Percentiles rank a stretch among this genome's conserved stretches.
These are phyloP conservation scores for Chondrostereum purpureum DNA, from an alignment of 1,284 basidiomycete genomes.

Conservation along the genomic window DNA sequence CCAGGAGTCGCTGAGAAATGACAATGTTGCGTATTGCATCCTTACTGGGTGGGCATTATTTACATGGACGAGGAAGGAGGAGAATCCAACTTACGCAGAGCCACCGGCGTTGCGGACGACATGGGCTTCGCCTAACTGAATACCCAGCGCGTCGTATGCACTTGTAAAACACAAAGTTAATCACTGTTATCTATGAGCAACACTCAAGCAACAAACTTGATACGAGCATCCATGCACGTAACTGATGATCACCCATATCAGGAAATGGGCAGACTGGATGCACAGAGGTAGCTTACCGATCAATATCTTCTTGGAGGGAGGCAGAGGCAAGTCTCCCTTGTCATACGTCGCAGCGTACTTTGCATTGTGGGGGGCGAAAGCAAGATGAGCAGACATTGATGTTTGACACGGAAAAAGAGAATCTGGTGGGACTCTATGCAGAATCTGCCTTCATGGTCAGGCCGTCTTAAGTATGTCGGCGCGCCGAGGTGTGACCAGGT, in stretches of 20 bases:
- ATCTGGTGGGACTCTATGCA: not conserved
- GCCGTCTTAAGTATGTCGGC: not conserved
- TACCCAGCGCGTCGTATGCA: conserved; percentile 10
- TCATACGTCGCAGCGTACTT: conserved; percentile 14
- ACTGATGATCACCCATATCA: conserved; percentile 10
- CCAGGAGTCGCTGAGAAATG: conserved; percentile 61
- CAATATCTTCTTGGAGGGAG: conserved; percentile 14
- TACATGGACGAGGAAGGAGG: not conserved
- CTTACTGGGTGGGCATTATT: conserved; percentile 27
- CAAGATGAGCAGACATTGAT: conserved; percentile 9
- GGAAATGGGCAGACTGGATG: not conserved
- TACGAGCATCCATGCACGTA: conserved; percentile 18
- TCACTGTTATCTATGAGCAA: no score
- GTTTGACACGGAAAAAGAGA: not conserved
- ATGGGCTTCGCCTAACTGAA: conserved; percentile 13
- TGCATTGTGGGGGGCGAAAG: conserved; percentile 14
- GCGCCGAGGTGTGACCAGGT: not conserved
- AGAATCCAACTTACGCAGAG: conserved; percentile 10
- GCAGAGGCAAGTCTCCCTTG: conserved; percentile 11
- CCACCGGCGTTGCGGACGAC: conserved; percentile 13
- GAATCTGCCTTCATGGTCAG: not conserved
- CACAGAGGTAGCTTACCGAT: conserved; percentile 13
- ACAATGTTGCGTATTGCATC: conserved; percentile 62
- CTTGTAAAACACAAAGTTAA: conserved; percentile 3
- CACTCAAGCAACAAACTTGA: conserved; percentile 14